These are phyloP conservation scores for Chlorella sp. DNA, from an alignment of 139 green algal species.

Conservation along the genomic window DNA sequence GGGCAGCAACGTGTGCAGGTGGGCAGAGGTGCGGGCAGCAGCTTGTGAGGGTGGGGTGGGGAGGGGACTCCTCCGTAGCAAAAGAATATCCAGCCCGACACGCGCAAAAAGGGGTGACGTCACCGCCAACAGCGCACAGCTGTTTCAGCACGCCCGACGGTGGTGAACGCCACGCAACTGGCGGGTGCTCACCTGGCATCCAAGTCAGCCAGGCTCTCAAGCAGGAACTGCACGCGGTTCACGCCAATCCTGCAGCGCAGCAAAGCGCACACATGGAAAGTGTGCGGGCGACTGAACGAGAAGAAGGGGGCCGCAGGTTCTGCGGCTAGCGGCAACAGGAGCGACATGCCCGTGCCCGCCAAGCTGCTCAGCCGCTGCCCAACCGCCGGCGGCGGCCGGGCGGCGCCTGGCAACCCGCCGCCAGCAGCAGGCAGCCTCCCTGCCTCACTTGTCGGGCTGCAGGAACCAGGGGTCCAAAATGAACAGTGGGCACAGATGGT, in stretches of 20 bases:
- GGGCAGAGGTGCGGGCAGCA: not conserved
- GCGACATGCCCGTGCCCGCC: not conserved
- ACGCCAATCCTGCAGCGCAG: constrained; percentile 62
- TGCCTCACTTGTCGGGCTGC: constrained; percentile 45
- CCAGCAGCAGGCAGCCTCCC: not conserved
- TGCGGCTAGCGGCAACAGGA: not conserved
- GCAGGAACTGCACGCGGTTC: constrained; percentile 87
- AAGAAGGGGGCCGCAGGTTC: too few relatives aligned
- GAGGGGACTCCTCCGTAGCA: too few relatives aligned
- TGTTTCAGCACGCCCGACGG: not conserved
- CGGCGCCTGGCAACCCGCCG: not conserved
- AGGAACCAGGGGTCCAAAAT: constrained; percentile 84
- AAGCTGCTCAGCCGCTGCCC: not conserved
- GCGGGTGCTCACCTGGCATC: constrained; percentile 57
- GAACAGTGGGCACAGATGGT: constrained; percentile 84
- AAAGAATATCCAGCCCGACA: too few relatives aligned
- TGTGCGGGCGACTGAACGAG: too few relatives aligned
- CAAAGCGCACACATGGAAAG: too few relatives aligned
- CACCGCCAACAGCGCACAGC: not conserved
- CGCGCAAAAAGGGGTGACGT: not conserved
- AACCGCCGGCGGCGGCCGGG: not conserved
- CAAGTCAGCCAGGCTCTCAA: constrained; percentile 84
- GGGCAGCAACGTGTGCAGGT: not conserved
- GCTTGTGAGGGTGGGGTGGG: not conserved
- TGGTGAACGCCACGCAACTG: not conserved